Base-by-base conservation (phyloP, 345 rosid species). In the Aegle marmelos region DNA sequence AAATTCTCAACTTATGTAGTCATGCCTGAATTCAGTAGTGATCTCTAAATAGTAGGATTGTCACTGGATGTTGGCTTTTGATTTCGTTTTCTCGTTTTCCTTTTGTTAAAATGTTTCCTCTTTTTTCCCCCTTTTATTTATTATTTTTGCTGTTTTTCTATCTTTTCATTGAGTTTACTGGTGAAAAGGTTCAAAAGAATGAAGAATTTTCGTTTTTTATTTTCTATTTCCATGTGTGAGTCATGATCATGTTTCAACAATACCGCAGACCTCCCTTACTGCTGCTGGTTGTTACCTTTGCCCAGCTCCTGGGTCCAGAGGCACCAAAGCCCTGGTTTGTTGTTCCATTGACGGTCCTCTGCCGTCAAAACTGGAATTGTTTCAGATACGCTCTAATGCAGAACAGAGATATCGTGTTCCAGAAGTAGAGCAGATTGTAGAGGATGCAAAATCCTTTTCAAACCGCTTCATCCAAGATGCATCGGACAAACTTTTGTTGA, bases 231-330 rank as follows among this genome's bases (percentile, higher is more conserved):
- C 31, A 17, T 54, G 21, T 64, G 10, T 60, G 37, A 41, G 50
- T 59, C 57, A 14, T 62, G 64, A 76, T 74, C 60, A 25, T 41
- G 31, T 79, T 76, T 78, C 72, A 36, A 76, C 80, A 58, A 33
- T 83, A 30, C 19, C 74, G 74, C 89, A 95, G 99, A 88, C 90
- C 76, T 93, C 97, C 76, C 84, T 93, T 74, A 90, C 99, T 48
- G 99, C 91, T 62, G 92, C 97, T 82, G 99, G 98, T 76, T 95
- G 99, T 83, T 91, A 90, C 84, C 91, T 95, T 80, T 90, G 92
- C 83, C 97, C 99, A 2, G 93, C 90, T 86, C 96, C 97, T 31
- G 87, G 93, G 58, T 92, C 98, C 11, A 93, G 83, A 83, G 99
- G 99, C 77, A 81, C 95, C 64, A 85, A 95, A 86, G 71, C 87